A percentile compares a stretch with the other conserved stretches of the same genome.
Conservation (phyloP, 2,329 filamentous ascomycete genomes). For the Aspergillus intermedius region DNA sequence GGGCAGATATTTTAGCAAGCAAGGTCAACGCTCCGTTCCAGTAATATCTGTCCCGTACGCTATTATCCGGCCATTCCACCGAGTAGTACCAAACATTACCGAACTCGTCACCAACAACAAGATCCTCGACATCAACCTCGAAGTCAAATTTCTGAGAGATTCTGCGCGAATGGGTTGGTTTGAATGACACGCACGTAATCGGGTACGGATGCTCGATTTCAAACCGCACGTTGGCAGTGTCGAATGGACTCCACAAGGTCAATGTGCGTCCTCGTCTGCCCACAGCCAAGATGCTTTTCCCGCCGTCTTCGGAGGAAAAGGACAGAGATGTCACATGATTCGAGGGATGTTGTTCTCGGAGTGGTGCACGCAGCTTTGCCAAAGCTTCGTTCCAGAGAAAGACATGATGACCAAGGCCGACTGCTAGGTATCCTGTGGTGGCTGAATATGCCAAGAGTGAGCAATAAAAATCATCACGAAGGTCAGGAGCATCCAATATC, state of each 20-base stretch:
- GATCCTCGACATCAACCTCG: slow-evolving; percentile 65
- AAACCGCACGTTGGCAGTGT: slow-evolving; percentile 58
- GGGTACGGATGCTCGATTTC: slow-evolving; percentile 64
- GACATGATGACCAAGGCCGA: slow-evolving; percentile 70
- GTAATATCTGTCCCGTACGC: slow-evolving; percentile 57
- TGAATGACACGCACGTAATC: slow-evolving; percentile 76
- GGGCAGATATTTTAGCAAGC: slow-evolving; percentile 67
- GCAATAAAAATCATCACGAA: slow-evolving; percentile 96
- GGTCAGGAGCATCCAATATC: slow-evolving; percentile 77
- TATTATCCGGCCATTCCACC: slow-evolving; percentile 66
- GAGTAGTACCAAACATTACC: slow-evolving; percentile 84
- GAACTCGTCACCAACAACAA: slow-evolving; percentile 76
- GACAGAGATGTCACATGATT: slow-evolving; percentile 73
- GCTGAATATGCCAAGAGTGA: slow-evolving; percentile 79
- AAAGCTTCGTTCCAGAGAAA: slow-evolving; percentile 81
- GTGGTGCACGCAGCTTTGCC: slow-evolving; percentile 58
- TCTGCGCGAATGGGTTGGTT: slow-evolving; percentile 53
- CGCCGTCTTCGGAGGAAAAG: slow-evolving; percentile 75
- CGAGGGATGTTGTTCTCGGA: slow-evolving; percentile 42
- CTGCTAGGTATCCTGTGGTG: slow-evolving; percentile 68
- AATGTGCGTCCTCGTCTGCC: slow-evolving; percentile 73
- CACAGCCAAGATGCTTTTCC: slow-evolving; percentile 74
- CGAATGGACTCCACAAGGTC: slow-evolving; percentile 67
- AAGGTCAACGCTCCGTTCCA: slow-evolving; percentile 76
- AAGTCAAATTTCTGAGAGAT: slow-evolving; percentile 44